Base-by-base conservation (phyloP, 495 filamentous ascomycete genomes). In the Penicillium riverlandense region DNA sequence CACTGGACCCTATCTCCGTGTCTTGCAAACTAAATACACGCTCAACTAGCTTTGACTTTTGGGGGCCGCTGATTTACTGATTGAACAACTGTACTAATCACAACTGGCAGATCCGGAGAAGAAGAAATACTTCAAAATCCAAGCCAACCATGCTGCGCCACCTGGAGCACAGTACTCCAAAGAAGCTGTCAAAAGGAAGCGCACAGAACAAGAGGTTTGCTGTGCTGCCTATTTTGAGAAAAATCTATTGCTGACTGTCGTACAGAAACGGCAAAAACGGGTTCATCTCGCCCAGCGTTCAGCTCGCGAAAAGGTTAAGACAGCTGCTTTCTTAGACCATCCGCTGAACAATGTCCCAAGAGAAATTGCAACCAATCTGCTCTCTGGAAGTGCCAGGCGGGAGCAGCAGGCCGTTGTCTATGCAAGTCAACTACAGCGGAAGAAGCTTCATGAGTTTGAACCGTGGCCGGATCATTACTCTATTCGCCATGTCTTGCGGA, bases 101-200 rank as follows among this genome's bases (percentile, higher is more conserved):
- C 11, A 11, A 11, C 7, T 14, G 13, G 2, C 53, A 76, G 78
- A 80, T 52, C 48, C 54, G 11, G 72, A 75, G 32, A 78, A 76
- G 56, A 72, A 72, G 37, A 80, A 77, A 43, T 82, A 82, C 51
- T 82, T 80, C 57, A 69, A 67, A 30, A 73, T 80, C 41, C 64
- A 68, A 37, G 59, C 71, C 15, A 69, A 69, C 47, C 75, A 78
- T 57, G 56, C 58, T 22, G 75, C 69, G 1, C 54, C 69, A 11
- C 46, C 60, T 9, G 66, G 61, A 33, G 51, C 69, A 11, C 63
- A 70, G 36, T 76, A 80, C 43, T 66, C 75, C 0, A 53, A 58
- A 37, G 66, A 71, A 15, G 63, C 70, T 11, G 65, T 81, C 33
- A 68, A 66, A 42, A 65, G 64, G 22, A 63, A 64, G 45, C 50